A percentile compares a stretch with the other conserved stretches of the same genome.
phyloP scores from a whole-genome alignment of 768 basidiomycete species.

The Hygrocybe coccinea region DNA sequence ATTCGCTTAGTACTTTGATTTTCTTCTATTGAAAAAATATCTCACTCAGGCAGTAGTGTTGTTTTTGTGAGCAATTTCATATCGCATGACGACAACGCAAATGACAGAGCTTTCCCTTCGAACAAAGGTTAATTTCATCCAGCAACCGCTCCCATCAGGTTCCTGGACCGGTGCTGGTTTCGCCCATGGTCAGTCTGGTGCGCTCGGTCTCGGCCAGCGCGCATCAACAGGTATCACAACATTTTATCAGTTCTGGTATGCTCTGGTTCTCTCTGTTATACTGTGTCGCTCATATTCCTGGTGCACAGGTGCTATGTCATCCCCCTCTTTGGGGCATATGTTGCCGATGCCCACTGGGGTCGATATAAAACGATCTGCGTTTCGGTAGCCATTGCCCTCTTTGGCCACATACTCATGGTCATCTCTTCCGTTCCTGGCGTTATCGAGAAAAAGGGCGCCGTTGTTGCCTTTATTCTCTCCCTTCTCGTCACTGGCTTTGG shows the following conservation, averaged over 20 bases:
- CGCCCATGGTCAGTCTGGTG: conserved; percentile 54
- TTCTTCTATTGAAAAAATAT: background rate
- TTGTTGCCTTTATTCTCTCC: conserved; percentile 52
- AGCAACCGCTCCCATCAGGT: conserved; percentile 59
- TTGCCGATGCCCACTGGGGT: conserved; percentile 69
- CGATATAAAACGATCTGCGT: conserved; percentile 70
- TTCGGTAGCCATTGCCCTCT: conserved; percentile 52
- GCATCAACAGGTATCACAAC: conserved; percentile 68
- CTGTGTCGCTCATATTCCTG: conserved; percentile 55
- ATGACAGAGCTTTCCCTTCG: background rate
- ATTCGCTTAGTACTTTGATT: background rate
- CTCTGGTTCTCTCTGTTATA: conserved; percentile 3
- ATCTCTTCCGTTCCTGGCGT: conserved; percentile 60
- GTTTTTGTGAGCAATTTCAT: conserved; percentile 38
- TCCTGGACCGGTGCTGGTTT: conserved; percentile 64
- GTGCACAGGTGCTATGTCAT: conserved; percentile 57
- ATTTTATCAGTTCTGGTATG: conserved; percentile 55
- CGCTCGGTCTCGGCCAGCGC: conserved; percentile 61
- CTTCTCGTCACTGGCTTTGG: conserved; percentile 59
- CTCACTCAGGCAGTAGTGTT: conserved; percentile 26
- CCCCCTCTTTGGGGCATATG: conserved; percentile 64
- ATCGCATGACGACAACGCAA: background rate
- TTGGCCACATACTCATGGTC: conserved; percentile 65
- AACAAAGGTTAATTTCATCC: conserved; percentile 53
- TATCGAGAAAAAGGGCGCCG: conserved; percentile 49